Base-by-base conservation (phyloP, 495 filamentous ascomycete species). In the Penicillium cinerascens region DNA sequence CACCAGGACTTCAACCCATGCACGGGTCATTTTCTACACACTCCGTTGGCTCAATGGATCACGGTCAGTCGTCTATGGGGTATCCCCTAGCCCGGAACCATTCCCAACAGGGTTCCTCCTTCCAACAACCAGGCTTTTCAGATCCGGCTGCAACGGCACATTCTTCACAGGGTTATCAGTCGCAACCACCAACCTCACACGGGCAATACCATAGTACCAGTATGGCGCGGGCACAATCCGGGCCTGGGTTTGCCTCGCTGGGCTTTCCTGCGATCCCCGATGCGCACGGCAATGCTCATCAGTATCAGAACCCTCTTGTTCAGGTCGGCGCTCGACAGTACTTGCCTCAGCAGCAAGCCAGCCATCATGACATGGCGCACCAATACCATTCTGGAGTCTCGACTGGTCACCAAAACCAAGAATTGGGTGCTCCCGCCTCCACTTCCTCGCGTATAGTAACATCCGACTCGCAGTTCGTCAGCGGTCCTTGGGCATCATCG, bases 381-480 rank as follows among this genome's bases (percentile, higher is more conserved):
- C 43, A 49, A 9, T 16, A 18, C 6, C 56, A 54, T 23, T 9
- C 35, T 8, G 15, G 23, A 9, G 41, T 22, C 10, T n/a, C 20
- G 1, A 17, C 42, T 7, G 23, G 21, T n/a, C 40, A 55, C 7
- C 44, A 44, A 9, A 23, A 37, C 10, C 48, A 52, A 20, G 42
- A 23, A 41, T n/a, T 16, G 1, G 33, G 18, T n/a, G 3, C 48
- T 21, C 9, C 36, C 1, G 22, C 6, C 4, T 13, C 40, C 25
- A 47, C 46, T 7, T 13, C 40, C 25, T 50, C 46, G 10, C 50
- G 55, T 6, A 49, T 39, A 8, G 52, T 48, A 27, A 27, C 42
- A 6, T 59, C 55, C 0, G 57, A 59, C 49, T 38, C 58, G 4
- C 60, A 59, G 15, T 66, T 64, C 40, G 47, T 64, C n/a, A 66